A percentile compares a stretch with the other conserved stretches of the same genome.
phyloP scores from a whole-genome alignment of 805 yeast species.

The Suhomyces sp. region DNA sequence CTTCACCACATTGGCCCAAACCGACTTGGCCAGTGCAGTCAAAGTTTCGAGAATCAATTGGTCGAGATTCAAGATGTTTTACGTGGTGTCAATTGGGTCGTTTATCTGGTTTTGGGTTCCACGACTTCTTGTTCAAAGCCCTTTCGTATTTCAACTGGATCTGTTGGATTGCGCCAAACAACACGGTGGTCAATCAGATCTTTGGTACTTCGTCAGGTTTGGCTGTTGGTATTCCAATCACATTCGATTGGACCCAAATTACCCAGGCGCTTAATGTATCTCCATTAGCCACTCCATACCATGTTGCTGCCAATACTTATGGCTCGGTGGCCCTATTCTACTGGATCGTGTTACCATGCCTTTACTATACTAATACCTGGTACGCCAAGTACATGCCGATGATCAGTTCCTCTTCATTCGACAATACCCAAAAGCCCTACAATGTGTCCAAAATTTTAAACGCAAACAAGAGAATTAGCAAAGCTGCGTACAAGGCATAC shows the following conservation, averaged over 20 bases:
- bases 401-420: constrained; percentile 18
- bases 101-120: constrained; percentile 32
- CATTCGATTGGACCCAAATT: constrained; percentile 30
- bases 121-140: constrained; percentile 22
- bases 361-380: constrained; percentile 21
- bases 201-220: constrained; percentile 27
- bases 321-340: constrained; percentile 16
- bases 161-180: constrained; percentile 29
- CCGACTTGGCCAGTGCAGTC: constrained; percentile 9
- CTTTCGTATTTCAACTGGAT: constrained; percentile 30
- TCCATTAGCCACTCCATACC: constrained; percentile 18
- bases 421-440: constrained; percentile 15
- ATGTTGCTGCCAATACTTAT: constrained; percentile 17
- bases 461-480: constrained; percentile 12
- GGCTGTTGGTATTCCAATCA: constrained; percentile 26
- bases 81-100: constrained; percentile 13
- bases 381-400: constrained; percentile 22
- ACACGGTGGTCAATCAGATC: constrained; percentile 20
- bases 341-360: constrained; percentile 13
- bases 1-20: constrained; percentile 15
- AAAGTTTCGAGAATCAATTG: constrained; percentile 14
- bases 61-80: constrained; percentile 18
- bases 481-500: constrained; percentile 15
- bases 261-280: constrained; percentile 17
- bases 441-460: constrained; percentile 17